Evolutionary conservation across 1,284 basidiomycete species (phyloP).

Genomic region (Leccinum pachyderme): DNA sequence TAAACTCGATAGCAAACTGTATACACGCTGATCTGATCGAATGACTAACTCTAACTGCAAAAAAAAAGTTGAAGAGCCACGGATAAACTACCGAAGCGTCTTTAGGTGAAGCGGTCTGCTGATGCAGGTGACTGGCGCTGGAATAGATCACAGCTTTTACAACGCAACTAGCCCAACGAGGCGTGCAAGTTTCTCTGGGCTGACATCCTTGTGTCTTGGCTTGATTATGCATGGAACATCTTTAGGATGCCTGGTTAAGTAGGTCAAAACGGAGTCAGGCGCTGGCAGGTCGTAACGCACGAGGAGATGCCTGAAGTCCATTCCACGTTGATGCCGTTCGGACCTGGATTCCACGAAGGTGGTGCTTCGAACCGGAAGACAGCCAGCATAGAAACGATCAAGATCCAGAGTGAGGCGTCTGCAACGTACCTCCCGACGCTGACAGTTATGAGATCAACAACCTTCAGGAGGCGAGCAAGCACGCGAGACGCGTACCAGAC

Average conservation of each 20-base stretch:
- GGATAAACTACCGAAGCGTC: neutral
- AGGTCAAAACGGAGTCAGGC: neutral
- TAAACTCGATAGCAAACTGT: too few species aligned
- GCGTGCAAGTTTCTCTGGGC: slow-evolving; percentile 10
- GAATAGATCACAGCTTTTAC: slow-evolving; percentile 3
- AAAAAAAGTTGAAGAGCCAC: too few species aligned
- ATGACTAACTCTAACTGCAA: too few species aligned
- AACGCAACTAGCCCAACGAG: slow-evolving; percentile 10
- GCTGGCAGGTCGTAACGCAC: slow-evolving; percentile 14
- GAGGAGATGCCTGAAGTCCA: slow-evolving; percentile 25
- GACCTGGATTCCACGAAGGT: slow-evolving; percentile 10
- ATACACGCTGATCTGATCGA: too few species aligned
- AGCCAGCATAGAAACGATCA: slow-evolving; percentile 22
- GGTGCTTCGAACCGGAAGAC: slow-evolving; percentile 17
- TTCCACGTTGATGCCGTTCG: neutral
- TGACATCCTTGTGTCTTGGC: slow-evolving; percentile 10
- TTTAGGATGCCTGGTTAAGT: slow-evolving; percentile 15
- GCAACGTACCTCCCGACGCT: slow-evolving; percentile 40
- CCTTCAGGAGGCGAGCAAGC: neutral
- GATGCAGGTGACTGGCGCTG: neutral
- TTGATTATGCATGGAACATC: slow-evolving; percentile 14
- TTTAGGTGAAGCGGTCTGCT: neutral
- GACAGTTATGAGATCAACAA: neutral
- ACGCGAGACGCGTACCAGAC: slow-evolving; percentile 32
- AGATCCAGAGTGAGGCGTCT: slow-evolving; percentile 30